Base-by-base conservation (phyloP, 352 stramenopile genomes). In the Pythium folliculosum region DNA sequence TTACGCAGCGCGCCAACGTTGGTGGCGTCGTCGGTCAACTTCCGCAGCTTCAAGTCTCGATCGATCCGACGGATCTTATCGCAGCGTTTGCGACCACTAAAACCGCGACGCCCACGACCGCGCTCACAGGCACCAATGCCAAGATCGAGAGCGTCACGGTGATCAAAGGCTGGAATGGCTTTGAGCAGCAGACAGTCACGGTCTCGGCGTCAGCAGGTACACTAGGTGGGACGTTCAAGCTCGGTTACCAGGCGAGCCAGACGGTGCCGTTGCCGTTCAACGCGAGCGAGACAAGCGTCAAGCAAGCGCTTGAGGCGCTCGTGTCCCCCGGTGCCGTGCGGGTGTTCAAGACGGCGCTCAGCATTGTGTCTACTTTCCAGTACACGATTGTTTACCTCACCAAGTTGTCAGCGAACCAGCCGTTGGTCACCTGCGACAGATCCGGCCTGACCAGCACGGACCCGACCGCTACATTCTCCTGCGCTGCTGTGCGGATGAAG, bases 151-250 rank as follows among this genome's bases (percentile, higher is more conserved):
- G 94, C 19, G 75, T 77, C 7, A 93, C 91, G 2, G 77, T 96
- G 38, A 88, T 98, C 6, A 73, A 89, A 19, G 89, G 84, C 12
- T 97, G 94, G 69, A 92, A 96, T 21, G 96, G 96, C 6, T 98
- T 88, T 58, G 94, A 98, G 37, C 90, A 98, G 67, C 96, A 99
- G 61, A 84, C 81, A 7, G 68, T 98, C 3, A 88, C 75, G 4
- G 75, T 98, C 14, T 77, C 74, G 2, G 85, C 89, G 1, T 86
- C 81, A 21, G 67, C 69, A 4, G 86, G 83, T 0, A 72, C 56
- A 0, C 83, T 98, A 2, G 82, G 85, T 13, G 96, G 96, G 9
- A 79, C 79, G 22, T 98, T 98, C 64, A 77, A 80, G 38, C 66
- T 99, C 30, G 79, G 72, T 10, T 97, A 97, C 63, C 70, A 95